A percentile compares a stretch with the other conserved stretches of the same genome.
Evolutionary conservation across 148 eudicot genomes (phyloP).

Genomic region (Camellia granthamiana): DNA sequence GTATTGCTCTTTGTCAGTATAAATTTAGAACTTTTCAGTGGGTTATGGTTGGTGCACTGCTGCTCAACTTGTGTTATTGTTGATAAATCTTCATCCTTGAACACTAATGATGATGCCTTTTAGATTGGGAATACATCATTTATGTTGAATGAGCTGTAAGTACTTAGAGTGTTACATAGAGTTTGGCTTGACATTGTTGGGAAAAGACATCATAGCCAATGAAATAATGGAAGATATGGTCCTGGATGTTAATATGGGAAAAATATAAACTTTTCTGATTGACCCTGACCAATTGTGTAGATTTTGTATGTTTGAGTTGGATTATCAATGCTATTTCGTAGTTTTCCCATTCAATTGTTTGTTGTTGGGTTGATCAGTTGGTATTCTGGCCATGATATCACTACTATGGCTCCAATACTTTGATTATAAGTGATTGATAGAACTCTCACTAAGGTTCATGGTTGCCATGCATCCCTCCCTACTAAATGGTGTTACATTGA

Average conservation of each 20-base stretch:
- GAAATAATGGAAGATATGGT: slow-evolving; percentile 1
- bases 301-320: not conserved
- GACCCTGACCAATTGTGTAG: not conserved
- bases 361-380: not conserved
- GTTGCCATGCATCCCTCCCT: not conserved
- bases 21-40: not conserved
- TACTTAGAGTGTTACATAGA: not conserved
- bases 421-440: not conserved
- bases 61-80: not conserved
- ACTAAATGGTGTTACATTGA: not conserved
- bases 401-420: not conserved
- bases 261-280: not conserved
- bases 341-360: not conserved
- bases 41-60: not conserved
- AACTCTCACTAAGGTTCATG: not conserved
- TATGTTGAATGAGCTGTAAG: too few species aligned
- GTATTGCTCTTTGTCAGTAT: not conserved
- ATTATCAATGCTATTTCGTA: not conserved
- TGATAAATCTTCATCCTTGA: too few species aligned
- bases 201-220: not conserved
- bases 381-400: not conserved
- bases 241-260: not conserved
- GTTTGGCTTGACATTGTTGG: not conserved
- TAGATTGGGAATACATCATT: too few species aligned
- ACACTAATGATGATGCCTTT: too few species aligned